Percentiles rank a stretch among this genome's conserved stretches.
Evolutionary conservation across 108 stramenopile species (phyloP).

Genomic region (Cyclostephanos tholiformis): DNA sequence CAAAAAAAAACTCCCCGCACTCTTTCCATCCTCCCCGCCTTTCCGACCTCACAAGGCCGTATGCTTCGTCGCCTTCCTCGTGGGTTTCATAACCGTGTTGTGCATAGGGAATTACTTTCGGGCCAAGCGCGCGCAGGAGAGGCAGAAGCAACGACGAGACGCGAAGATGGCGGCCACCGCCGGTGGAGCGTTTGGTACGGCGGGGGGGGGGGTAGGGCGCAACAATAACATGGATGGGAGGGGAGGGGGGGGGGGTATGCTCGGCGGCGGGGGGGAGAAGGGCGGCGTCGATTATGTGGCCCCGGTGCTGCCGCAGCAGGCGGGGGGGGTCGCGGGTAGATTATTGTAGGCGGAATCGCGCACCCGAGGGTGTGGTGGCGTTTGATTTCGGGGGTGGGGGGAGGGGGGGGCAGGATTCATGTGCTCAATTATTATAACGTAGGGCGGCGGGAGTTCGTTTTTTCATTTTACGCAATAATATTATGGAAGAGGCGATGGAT

Average conservation of each 20-base stretch:
- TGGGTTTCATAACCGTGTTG: conserved; percentile 87
- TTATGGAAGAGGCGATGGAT: no score
- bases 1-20: no score
- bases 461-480: no score
- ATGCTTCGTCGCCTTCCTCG: conserved; percentile 82
- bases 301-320: conserved; percentile 39
- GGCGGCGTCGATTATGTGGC: conserved; percentile 44
- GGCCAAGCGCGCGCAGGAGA: conserved; percentile 87
- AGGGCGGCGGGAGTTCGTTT: no score
- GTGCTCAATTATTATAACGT: no score
- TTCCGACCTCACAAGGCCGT: no score
- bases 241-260: background rate
- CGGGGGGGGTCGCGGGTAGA: conserved; percentile 31
- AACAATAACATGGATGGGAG: background rate
- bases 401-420: no score
- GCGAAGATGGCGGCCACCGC: conserved; percentile 64
- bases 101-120: conserved; percentile 91
- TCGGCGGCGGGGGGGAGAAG: conserved; percentile 16
- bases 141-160: conserved; percentile 82
- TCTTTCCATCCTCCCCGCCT: no score
- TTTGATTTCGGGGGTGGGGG: no score
- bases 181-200: conserved; percentile 24
- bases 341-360: conserved; percentile 25
- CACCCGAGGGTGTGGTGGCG: no score
- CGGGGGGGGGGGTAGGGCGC: conserved; percentile 6